Evolutionary conservation across 495 filamentous ascomycete species (phyloP), one percentile per base, ranked within the genome.

Genomic region (Thermochaetoides thermophila): DNA sequence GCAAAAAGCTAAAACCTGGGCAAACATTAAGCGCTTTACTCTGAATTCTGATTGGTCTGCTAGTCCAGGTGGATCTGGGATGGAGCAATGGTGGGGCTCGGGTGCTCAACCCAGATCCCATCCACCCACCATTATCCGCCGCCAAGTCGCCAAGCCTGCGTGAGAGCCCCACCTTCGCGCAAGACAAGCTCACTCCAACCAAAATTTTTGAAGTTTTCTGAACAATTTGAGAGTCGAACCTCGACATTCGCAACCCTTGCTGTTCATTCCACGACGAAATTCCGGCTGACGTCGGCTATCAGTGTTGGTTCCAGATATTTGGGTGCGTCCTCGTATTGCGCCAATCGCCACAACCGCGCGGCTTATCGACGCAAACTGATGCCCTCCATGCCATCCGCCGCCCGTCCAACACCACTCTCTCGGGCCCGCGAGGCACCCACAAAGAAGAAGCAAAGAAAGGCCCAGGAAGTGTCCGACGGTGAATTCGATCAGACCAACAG

Each of bases 331-430:
- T n/a, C n/a, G n/a, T n/a, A n/a, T n/a, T n/a, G n/a, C n/a, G n/a
- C n/a, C n/a, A n/a, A n/a, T n/a, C n/a, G n/a, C n/a, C n/a, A n/a
- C n/a, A n/a, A n/a, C n/a, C n/a, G n/a, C n/a, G n/a, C n/a, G n/a
- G n/a, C n/a, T n/a, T n/a, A n/a, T n/a, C n/a, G n/a, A n/a, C n/a
- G n/a, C n/a, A n/a, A n/a, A n/a, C n/a, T n/a, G n/a, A 26, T 13
- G 19, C 14, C 24, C 41, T 13, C 21, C 38, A 52, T 52, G 49
- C 49, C 40, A 19, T 44, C 49, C 17, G 33, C 24, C 19, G 31
- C 35, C 2, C n/a, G n/a, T n/a, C n/a, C n/a, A n/a, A n/a, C n/a
- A n/a, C n/a, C n/a, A n/a, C n/a, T n/a, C n/a, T n/a, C n/a, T n/a
- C n/a, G n/a, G n/a, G n/a, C n/a, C n/a, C n/a, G n/a, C n/a, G n/a